Base-by-base conservation (phyloP, 2,329 filamentous ascomycete genomes). In the Fusarium sp. region DNA sequence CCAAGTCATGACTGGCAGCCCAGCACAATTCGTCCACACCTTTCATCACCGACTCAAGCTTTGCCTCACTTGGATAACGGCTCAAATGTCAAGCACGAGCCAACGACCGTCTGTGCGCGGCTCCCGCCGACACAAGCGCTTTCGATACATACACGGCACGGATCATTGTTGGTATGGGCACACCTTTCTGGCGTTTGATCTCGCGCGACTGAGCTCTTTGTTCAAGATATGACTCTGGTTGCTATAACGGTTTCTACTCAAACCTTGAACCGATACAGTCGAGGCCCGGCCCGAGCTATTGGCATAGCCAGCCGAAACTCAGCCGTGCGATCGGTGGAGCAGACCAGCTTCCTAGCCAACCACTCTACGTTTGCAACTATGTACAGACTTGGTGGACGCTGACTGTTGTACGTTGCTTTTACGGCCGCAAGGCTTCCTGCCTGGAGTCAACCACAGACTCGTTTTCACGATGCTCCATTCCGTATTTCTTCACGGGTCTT, bases 231-330 rank as follows among this genome's bases (percentile, higher is more conserved):
- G 29, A 31, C 52, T 41, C 47, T 58, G 50, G 46, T 18, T 37
- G 31, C 36, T 50, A 51, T 37, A 54, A 50, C 35, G 48, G 54
- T 33, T 14, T 54, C 49, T 45, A 25, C 33, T 63, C 39, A 35
- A 57, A 47, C 48, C 41, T 67, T 63, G 46, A 58, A 59, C 58
- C 53, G 63, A 70, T 48, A 69, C 48, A 66, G 41, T 58, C 47
- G 68, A 71, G 70, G 70, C 63, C 63, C 70, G 70, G 70, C 63
- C 70, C 70, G 70, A 73, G 63, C 53, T 59, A 39, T 65, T 58
- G 59, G 50, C 60, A 53, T 69, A 43, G 45, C 57, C 46, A 40
- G 23, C 55, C 42, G 41, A 64, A 71, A 58, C 50, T 31, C 27
- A 46, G 27, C 47, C 56, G 13, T 54, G 36, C 39, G 23, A 35